These are phyloP conservation scores for Quercus mongolica DNA, from an alignment of 306 rosid genomes.

Conservation along the genomic window DNA sequence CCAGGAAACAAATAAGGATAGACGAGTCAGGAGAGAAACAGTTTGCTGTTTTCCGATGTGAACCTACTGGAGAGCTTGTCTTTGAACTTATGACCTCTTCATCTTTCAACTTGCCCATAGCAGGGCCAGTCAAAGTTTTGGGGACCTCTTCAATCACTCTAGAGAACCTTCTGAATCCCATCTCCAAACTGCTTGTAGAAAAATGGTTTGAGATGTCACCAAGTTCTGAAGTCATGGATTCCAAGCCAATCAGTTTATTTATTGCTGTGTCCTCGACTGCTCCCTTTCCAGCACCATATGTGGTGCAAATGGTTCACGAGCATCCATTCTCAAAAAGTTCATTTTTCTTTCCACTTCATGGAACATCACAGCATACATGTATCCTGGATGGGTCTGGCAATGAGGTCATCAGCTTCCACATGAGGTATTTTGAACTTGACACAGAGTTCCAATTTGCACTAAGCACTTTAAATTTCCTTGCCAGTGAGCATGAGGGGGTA, in stretches of 20 bases:
- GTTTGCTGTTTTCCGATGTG: conserved; percentile 37
- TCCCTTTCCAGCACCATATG: conserved; percentile 29
- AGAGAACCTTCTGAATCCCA: conserved; percentile 9
- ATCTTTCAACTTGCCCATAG: conserved; percentile 7
- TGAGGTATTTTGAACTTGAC: conserved; percentile 14
- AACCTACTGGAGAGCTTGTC: conserved; percentile 33
- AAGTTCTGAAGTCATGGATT: neutral
- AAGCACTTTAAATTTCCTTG: neutral
- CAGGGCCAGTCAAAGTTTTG: conserved; percentile 22
- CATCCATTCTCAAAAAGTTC: conserved; percentile 9
- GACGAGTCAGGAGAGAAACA: conserved; percentile 25
- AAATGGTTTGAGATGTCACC: conserved; percentile 37
- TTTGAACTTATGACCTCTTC: conserved; percentile 29
- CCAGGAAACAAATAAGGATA: conserved; percentile 18
- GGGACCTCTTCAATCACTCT: conserved; percentile 30
- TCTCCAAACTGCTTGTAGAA: conserved; percentile 24
- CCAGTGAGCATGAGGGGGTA: neutral
- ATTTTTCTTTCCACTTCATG: neutral
- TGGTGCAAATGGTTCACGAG: conserved; percentile 11
- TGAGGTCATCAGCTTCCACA: conserved; percentile 26
- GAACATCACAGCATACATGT: conserved; percentile 9
- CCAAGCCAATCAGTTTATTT: conserved; percentile 24
- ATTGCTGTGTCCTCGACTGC: conserved; percentile 35
- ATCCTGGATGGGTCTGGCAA: conserved; percentile 26
- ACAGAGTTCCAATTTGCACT: neutral